Evolutionary conservation across 2,329 filamentous ascomycete genomes (phyloP), one percentile per base, ranked within the genome.

Genomic region (Blastomyces percursus): DNA sequence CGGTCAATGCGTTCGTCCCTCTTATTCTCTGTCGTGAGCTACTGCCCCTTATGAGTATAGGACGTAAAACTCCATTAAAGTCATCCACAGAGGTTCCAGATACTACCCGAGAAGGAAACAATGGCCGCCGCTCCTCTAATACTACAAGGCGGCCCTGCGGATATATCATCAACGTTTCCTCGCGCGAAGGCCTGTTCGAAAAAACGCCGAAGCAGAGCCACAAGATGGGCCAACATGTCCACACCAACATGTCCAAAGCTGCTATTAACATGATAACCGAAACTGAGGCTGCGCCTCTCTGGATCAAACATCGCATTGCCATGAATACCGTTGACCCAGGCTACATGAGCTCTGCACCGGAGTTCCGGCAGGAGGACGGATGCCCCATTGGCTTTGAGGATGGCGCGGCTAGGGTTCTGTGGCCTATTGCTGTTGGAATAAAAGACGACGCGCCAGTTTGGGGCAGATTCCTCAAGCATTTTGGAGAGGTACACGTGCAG

Each of bases 251-350:
- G 72, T 73, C 72, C 24, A 77, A 77, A 58, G 75, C 75, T 7
- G 74, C 72, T 1, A 69, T 77, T 16, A 76, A 76, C 66, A 77
- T 77, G 74, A 73, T 76, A 54, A 77, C 75, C 0, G 72, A 76
- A 64, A 76, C 74, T 0, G 74, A 77, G 59, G 71, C 73, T 5
- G 64, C 62, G 0, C 48, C 58, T 6, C 67, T 71, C 1, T 77
- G 75, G 75, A 59, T 65, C 24, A 65, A 60, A 1, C 64, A 68
- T 11, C 51, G 66, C 14, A 70, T 76, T 24, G 73, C 71, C 2
- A 75, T 77, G 67, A 77, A 77, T 62, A 72, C 71, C 0, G 73
- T 76, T 8, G 75, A 76, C 60, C 73, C 74, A 2, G 75, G 73
- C 0, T 76, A 74, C 61, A 72, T 77, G 73, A 75, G 72, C 59